Evolutionary conservation across 2,329 filamentous ascomycete species (phyloP).

Genomic region (Apiospora phragmitis): DNA sequence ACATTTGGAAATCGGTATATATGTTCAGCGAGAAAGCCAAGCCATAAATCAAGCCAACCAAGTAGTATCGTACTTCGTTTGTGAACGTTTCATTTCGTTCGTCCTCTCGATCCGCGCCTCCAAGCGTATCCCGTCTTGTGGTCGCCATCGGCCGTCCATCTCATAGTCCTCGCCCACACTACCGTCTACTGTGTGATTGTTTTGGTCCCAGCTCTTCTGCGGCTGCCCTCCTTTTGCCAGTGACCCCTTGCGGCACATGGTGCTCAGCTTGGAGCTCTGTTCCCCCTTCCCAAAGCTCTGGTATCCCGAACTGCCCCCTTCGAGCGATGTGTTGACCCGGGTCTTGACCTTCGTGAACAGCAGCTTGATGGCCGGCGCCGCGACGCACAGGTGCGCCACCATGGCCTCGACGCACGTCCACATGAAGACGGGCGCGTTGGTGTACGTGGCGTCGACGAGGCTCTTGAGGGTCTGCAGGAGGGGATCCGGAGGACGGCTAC

Average conservation of each 20-base stretch:
- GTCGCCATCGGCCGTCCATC: too few relatives aligned
- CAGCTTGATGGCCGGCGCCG: constrained; percentile 6
- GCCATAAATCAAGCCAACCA: neutral
- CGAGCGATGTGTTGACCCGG: neutral
- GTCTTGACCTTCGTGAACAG: neutral
- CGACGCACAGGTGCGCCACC: constrained; percentile 5
- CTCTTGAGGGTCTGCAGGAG: constrained; percentile 3
- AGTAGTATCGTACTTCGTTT: neutral
- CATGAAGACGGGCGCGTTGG: constrained; percentile 4
- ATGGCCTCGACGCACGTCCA: constrained; percentile 9
- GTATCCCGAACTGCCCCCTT: neutral
- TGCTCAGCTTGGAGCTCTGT: neutral
- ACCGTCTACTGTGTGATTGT: neutral
- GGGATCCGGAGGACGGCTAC: constrained; percentile 1
- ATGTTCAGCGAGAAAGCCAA: neutral
- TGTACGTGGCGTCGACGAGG: constrained; percentile 9
- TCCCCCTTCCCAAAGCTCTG: neutral
- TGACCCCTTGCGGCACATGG: neutral
- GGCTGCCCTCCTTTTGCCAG: neutral
- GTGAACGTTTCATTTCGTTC: neutral
- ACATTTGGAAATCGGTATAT: too few relatives aligned
- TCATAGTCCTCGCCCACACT: neutral
- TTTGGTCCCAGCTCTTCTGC: neutral
- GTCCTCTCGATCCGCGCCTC: neutral
- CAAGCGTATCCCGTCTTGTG: neutral